Evolutionary conservation across 345 rosid genomes (phyloP).

Genomic region (Brassica juncea): DNA sequence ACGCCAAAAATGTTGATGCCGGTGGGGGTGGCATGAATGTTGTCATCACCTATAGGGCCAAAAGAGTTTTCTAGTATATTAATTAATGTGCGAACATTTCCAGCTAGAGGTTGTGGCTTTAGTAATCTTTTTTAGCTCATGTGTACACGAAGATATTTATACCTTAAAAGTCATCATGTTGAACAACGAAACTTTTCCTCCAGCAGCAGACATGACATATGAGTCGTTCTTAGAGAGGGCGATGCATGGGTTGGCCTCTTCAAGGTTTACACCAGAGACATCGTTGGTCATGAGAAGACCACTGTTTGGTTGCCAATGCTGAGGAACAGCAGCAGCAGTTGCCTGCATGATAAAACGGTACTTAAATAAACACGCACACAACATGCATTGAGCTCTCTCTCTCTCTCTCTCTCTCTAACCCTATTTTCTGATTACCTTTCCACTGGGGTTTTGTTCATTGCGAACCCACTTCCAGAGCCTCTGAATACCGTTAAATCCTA

Average conservation of each 20-base stretch:
- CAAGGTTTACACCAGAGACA: constrained; percentile 71
- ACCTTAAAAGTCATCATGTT: constrained; percentile 96
- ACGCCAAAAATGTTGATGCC: constrained; percentile 81
- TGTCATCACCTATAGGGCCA: constrained; percentile 71
- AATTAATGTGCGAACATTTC: not conserved
- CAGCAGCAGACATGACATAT: constrained; percentile 89
- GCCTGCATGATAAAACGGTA: constrained; percentile 50
- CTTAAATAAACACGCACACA: not conserved
- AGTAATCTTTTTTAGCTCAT: not conserved
- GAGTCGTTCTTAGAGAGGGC: constrained; percentile 93
- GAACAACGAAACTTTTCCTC: constrained; percentile 86
- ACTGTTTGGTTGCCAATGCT: constrained; percentile 89
- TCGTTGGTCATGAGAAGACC: constrained; percentile 90
- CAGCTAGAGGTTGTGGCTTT: not conserved
- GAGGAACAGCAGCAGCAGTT: constrained; percentile 68
- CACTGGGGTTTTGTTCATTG: constrained; percentile 77
- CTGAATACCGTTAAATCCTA: constrained; percentile 76
- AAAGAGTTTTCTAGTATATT: not conserved
- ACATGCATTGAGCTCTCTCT: not conserved
- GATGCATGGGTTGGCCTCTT: constrained; percentile 86
- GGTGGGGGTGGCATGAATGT: constrained; percentile 88
- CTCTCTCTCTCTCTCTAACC: constrained; percentile 6
- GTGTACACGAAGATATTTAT: constrained; percentile 26
- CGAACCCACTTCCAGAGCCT: constrained; percentile 80
- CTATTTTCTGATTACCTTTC: constrained; percentile 56